Evolutionary conservation across 768 basidiomycete species (phyloP).

Genomic region (Leccinellum albellum): DNA sequence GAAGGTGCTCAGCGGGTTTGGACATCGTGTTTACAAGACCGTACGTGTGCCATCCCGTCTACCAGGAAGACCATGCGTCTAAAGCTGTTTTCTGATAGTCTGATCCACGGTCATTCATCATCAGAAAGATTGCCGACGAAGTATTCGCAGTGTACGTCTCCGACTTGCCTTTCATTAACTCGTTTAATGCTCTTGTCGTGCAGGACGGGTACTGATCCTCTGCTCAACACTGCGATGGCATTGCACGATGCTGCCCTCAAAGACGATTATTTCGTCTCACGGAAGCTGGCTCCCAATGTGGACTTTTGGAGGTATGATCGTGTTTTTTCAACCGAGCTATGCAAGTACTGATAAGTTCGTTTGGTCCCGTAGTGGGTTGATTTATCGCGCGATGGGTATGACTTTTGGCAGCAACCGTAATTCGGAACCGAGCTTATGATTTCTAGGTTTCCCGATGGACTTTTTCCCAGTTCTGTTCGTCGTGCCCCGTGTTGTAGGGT

Average conservation of each 20-base stretch:
- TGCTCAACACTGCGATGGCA: constrained; percentile 86
- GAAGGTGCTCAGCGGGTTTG: constrained; percentile 87
- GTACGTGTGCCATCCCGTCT: constrained; percentile 31
- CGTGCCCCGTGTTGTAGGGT: constrained; percentile 88
- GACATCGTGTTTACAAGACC: constrained; percentile 81
- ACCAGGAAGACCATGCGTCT: neutral
- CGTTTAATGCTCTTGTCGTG: neutral
- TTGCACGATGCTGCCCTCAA: constrained; percentile 86
- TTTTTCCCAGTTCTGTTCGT: constrained; percentile 94
- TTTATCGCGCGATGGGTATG: constrained; percentile 89
- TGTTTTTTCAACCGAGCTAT: neutral
- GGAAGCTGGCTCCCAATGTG: constrained; percentile 84
- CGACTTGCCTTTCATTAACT: neutral
- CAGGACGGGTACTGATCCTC: constrained; percentile 81
- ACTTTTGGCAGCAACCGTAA: neutral
- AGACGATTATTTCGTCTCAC: constrained; percentile 83
- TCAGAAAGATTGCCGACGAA: constrained; percentile 85
- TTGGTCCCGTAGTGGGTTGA: constrained; percentile 57
- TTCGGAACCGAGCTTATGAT: neutral
- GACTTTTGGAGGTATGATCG: constrained; percentile 67
- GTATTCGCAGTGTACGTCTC: constrained; percentile 78
- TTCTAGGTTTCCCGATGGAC: constrained; percentile 82
- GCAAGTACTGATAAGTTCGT: neutral
- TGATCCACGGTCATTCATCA: constrained; percentile 87
- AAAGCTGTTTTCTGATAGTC: constrained; percentile 43